These are phyloP conservation scores for Eurotiales sp. DNA, from an alignment of 2,329 filamentous ascomycete genomes.

Conservation along the genomic window DNA sequence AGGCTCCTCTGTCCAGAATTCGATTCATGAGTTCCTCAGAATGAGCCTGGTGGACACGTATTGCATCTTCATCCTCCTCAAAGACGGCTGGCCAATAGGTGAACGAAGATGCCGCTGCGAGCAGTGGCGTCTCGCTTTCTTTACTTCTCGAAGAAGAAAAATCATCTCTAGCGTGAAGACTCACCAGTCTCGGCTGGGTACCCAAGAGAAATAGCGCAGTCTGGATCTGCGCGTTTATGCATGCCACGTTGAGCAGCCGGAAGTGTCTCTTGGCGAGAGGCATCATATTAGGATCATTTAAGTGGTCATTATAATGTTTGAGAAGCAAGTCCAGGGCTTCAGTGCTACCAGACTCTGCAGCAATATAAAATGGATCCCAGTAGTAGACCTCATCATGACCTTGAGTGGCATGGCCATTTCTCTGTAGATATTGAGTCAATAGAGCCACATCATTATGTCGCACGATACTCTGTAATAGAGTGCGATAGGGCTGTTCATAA, in stretches of 20 bases:
- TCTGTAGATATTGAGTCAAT: constrained; percentile 5
- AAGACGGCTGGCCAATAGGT: not conserved
- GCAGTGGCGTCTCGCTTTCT: constrained; percentile 5
- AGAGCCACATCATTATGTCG: not conserved
- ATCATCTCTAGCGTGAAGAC: constrained; percentile 1
- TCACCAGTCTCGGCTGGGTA: constrained; percentile 1
- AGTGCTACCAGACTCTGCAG: constrained; percentile 9
- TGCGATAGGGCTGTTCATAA: constrained; percentile 7
- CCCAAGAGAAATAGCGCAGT: constrained; percentile 9
- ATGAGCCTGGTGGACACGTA: not conserved
- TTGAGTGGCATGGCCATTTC: not conserved
- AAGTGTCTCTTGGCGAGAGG: constrained; percentile 6
- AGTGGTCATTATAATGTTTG: constrained; percentile 7
- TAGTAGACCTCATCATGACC: constrained; percentile 4
- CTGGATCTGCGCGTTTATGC: constrained; percentile 6
- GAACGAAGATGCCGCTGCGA: constrained; percentile 8
- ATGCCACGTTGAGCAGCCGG: constrained; percentile 2
- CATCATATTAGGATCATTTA: not conserved
- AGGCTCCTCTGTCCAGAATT: constrained; percentile 10
- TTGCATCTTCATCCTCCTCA: constrained; percentile 5
- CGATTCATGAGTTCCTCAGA: constrained; percentile 9
- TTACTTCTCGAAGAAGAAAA: not conserved
- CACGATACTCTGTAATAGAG: constrained; percentile 5
- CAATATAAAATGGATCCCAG: constrained; percentile 11
- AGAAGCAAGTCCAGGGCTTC: constrained; percentile 9